Evolutionary conservation across 2,329 filamentous ascomycete species (phyloP).

Genomic region (Aspergillus awamori): DNA sequence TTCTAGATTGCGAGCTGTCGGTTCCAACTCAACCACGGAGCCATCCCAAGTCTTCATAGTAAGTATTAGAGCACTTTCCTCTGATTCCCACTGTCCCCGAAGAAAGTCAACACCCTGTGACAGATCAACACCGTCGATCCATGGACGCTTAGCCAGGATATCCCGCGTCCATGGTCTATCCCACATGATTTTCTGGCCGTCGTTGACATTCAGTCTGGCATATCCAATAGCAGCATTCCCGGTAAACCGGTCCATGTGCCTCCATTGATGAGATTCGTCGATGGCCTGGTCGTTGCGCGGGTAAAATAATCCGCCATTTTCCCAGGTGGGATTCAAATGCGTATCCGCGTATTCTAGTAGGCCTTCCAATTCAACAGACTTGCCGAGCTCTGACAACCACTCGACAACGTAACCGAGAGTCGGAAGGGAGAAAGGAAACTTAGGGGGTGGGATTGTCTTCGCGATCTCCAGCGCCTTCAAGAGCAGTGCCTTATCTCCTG

Average conservation of each 20-base stretch:
- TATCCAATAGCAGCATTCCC: conserved; percentile 44
- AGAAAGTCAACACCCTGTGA: conserved; percentile 29
- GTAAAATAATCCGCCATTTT: conserved; percentile 8
- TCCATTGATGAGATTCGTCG: conserved; percentile 2
- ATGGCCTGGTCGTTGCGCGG: background rate
- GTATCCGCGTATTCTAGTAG: conserved; percentile 3
- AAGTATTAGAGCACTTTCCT: too few relatives aligned
- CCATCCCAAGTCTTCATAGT: too few relatives aligned
- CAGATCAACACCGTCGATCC: conserved; percentile 25
- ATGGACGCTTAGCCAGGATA: conserved; percentile 39
- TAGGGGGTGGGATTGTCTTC: too few relatives aligned
- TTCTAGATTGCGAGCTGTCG: too few relatives aligned
- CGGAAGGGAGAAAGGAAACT: background rate
- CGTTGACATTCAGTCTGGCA: conserved; percentile 39
- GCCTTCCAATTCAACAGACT: background rate
- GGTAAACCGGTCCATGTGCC: conserved; percentile 37
- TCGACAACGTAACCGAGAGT: conserved; percentile 6
- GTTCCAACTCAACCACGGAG: too few relatives aligned
- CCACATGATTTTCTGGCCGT: conserved; percentile 21
- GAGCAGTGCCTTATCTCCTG: too few relatives aligned
- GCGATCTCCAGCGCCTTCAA: too few relatives aligned
- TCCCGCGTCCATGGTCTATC: conserved; percentile 33
- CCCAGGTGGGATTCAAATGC: conserved; percentile 2
- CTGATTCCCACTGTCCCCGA: conserved; percentile 24
- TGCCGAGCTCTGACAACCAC: conserved; percentile 10